Evolutionary conservation across 1,139 yeast genomes (phyloP), one percentile per base, ranked within the genome.

Genomic region (Pichia inconspicua): DNA sequence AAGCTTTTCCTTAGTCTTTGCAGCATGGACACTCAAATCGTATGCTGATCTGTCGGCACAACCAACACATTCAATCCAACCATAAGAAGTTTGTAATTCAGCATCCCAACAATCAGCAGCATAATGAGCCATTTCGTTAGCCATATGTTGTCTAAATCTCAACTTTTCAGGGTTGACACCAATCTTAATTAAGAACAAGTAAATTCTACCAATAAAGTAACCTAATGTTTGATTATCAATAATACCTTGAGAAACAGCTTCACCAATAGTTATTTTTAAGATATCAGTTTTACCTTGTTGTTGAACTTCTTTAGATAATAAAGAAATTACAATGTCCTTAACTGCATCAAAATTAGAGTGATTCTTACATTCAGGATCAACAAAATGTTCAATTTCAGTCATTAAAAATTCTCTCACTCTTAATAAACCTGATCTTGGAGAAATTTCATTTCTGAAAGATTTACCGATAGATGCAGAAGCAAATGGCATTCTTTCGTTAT

Each of bases 71-170:
- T 94, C 99, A 61, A 94, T 85, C 99, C 99, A 94, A 59, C 99
- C 97, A 65, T 87, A 94, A 37, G 96, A 86, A 40, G 96, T 84
- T 62, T 86, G 83, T 61, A 94, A 77, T 74, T 94, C 99, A 56
- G 96, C 97, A 73, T 94, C 99, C 99, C 99, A 94, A 75, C 99
- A 94, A 72, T 94, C 99, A 58, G 96, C 83, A 51, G 98, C 98
- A 67, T 94, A 94, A 69, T 94, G 99, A 27, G 99, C 99, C 99
- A 94, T 94, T 74, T 94, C 99, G 67, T 92, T 94, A 59, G 82
- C 75, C 95, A 94, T 84, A 72, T 94, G 99, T 74, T 94, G 98
- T 76, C 99, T 85, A 79, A 94, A 94, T 70, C 99, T 82, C 68
- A 92, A 72, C 65, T 89, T 82, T 48, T 72, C 66, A 52, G 83